These are phyloP conservation scores for Cercophora newfieldiana DNA, from an alignment of 495 filamentous ascomycete species.

Conservation along the genomic window DNA sequence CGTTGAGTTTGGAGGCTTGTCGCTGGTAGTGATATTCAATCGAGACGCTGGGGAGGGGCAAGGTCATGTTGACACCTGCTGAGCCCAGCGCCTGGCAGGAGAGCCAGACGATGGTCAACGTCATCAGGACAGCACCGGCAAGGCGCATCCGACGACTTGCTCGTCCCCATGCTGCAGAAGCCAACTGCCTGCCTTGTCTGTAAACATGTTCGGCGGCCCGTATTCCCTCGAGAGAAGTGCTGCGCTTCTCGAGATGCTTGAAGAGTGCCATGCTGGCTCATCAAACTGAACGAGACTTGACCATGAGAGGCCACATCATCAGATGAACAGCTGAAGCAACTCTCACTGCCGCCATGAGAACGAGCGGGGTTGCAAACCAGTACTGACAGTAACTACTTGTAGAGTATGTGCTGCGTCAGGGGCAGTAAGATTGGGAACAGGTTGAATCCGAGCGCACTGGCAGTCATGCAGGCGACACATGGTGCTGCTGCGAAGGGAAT, in stretches of 20 bases:
- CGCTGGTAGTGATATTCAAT: conserved; percentile 33
- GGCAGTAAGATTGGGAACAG: not conserved
- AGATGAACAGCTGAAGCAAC: not conserved
- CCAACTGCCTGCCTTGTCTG: conserved; percentile 25
- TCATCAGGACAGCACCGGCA: conserved; percentile 25
- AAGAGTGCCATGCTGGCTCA: not conserved
- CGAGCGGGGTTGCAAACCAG: not conserved
- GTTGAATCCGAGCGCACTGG: not conserved
- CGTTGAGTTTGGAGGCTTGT: conserved; percentile 41
- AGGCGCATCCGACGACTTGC: conserved; percentile 37
- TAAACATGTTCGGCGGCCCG: not conserved
- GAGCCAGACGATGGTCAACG: conserved; percentile 23
- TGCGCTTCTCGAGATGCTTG: conserved; percentile 10
- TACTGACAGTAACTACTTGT: no score
- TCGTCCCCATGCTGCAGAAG: conserved; percentile 32
- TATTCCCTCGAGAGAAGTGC: not conserved
- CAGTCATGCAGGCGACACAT: not conserved
- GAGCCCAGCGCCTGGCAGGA: conserved; percentile 16
- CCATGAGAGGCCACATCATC: not conserved
- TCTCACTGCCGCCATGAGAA: not conserved
- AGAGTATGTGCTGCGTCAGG: no score
- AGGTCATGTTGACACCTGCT: conserved; percentile 1
- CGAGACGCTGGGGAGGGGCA: conserved; percentile 29
- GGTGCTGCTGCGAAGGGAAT: not conserved
- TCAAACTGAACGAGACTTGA: not conserved